These are phyloP conservation scores for Penicillium riverlandense DNA, from an alignment of 495 filamentous ascomycete genomes.

Conservation along the genomic window DNA sequence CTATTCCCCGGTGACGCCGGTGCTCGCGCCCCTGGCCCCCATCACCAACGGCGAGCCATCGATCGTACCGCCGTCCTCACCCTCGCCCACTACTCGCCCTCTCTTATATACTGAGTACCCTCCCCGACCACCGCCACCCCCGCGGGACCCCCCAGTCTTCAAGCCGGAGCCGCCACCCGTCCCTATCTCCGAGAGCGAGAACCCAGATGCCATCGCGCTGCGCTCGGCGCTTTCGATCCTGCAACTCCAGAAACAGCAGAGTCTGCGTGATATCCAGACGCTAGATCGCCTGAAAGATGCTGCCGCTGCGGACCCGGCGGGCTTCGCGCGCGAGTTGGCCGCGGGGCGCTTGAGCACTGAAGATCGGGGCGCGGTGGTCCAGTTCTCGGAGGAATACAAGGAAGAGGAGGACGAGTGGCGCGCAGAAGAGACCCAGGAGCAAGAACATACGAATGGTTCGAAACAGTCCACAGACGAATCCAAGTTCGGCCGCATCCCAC, in stretches of 20 bases:
- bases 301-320: constrained; percentile 60
- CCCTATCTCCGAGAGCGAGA: constrained; percentile 67
- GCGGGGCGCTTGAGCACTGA: constrained; percentile 44
- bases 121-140: constrained; percentile 10
- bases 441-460: constrained; percentile 19
- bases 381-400: constrained; percentile 32
- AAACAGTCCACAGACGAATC: constrained; percentile 18
- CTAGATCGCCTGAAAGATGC: constrained; percentile 55
- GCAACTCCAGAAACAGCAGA: constrained; percentile 73
- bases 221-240: constrained; percentile 72
- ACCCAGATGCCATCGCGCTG: constrained; percentile 79
- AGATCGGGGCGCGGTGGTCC: constrained; percentile 31
- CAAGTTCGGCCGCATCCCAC: constrained; percentile 52
- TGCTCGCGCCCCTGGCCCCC: constrained; percentile 33
- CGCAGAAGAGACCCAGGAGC: constrained; percentile 10
- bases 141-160: constrained; percentile 18
- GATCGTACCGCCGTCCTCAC: constrained; percentile 29
- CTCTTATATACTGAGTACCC: neutral
- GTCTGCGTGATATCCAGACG: constrained; percentile 58
- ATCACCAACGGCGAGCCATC: constrained; percentile 21
- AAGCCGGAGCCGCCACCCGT: constrained; percentile 46
- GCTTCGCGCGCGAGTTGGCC: constrained; percentile 56
- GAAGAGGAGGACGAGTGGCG: constrained; percentile 27
- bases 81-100: constrained; percentile 20
- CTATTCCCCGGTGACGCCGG: constrained; percentile 42